Evolutionary conservation across 2,329 filamentous ascomycete genomes (phyloP).

Genomic region (Pleurostoma richardsiae): DNA sequence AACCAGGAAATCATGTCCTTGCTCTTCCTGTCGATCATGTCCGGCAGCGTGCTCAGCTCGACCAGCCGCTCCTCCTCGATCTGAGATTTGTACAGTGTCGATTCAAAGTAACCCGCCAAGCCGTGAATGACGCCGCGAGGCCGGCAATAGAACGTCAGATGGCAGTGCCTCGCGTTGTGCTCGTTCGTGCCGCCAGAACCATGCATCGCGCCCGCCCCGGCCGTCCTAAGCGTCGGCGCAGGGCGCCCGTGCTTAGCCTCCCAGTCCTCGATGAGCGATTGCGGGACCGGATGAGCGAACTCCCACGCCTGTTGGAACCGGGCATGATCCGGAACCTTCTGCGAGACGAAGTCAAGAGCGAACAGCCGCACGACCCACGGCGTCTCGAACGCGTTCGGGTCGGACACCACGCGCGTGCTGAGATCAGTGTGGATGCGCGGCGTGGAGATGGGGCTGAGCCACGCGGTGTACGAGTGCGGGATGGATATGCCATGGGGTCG

Average conservation of each 20-base stretch:
- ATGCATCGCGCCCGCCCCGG: conserved; percentile 67
- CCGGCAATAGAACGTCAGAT: conserved; percentile 71
- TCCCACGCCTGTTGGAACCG: conserved; percentile 76
- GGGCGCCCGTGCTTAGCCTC: conserved; percentile 43
- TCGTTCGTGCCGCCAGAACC: conserved; percentile 80
- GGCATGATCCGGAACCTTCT: conserved; percentile 49
- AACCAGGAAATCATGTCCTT: conserved; percentile 99
- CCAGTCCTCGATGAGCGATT: conserved; percentile 23
- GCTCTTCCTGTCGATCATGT: conserved; percentile 88
- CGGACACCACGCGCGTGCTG: conserved; percentile 51
- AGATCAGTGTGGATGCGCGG: conserved; percentile 84
- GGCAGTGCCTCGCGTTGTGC: conserved; percentile 80
- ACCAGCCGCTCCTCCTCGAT: conserved; percentile 47
- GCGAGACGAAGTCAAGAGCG: conserved; percentile 80
- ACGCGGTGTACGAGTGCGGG: conserved; percentile 86
- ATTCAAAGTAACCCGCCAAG: conserved; percentile 91
- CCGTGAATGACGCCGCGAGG: conserved; percentile 84
- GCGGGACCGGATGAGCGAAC: conserved; percentile 70
- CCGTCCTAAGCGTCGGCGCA: conserved; percentile 56
- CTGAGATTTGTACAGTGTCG: conserved; percentile 72
- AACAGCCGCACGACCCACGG: conserved; percentile 94
- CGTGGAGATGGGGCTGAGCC: conserved; percentile 85
- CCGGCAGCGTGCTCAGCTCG: conserved; percentile 88
- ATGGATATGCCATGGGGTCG: conserved; percentile 84
- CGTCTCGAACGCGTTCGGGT: conserved; percentile 74